These are phyloP conservation scores for Tulasnella sp. DNA, from an alignment of 768 basidiomycete genomes.

Conservation along the genomic window DNA sequence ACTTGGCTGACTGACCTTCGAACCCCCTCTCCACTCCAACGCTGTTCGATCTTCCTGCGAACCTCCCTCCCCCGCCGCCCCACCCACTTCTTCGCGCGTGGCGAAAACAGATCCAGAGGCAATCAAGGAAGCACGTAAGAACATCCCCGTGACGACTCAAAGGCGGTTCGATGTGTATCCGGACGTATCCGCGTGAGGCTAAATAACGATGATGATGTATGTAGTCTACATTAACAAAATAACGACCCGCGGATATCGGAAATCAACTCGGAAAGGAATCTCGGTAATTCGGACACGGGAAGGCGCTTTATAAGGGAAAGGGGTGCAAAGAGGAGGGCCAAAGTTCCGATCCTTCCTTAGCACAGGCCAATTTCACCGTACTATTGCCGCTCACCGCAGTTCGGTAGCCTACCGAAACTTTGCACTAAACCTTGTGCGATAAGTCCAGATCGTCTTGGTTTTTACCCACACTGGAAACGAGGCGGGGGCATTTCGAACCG, in stretches of 20 bases:
- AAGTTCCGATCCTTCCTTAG: not conserved
- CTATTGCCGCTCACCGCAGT: not conserved
- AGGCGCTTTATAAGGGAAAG: not conserved
- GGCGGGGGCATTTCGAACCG: not conserved
- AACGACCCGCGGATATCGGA: not conserved
- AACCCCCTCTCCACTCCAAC: not conserved
- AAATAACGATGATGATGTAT: no score
- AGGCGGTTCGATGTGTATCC: slow-evolving; percentile 88
- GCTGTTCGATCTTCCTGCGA: not conserved
- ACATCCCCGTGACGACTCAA: slow-evolving; percentile 88
- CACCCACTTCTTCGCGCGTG: not conserved
- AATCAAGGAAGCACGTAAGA: slow-evolving; percentile 59
- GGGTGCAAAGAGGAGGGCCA: not conserved
- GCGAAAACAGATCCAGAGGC: slow-evolving; percentile 47
- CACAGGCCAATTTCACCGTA: not conserved
- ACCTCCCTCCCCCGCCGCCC: not conserved
- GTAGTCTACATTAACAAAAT: no score
- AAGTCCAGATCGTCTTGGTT: not conserved
- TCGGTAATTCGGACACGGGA: not conserved
- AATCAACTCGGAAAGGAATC: not conserved
- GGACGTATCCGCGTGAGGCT: slow-evolving; percentile 45
- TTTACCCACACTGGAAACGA: not conserved
- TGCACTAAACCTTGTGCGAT: not conserved
- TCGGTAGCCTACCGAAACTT: slow-evolving; percentile 1
- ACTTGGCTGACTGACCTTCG: not conserved